Conservation (phyloP, 2,329 filamentous ascomycete genomes). For the Nectriaceae sp. region DNA sequence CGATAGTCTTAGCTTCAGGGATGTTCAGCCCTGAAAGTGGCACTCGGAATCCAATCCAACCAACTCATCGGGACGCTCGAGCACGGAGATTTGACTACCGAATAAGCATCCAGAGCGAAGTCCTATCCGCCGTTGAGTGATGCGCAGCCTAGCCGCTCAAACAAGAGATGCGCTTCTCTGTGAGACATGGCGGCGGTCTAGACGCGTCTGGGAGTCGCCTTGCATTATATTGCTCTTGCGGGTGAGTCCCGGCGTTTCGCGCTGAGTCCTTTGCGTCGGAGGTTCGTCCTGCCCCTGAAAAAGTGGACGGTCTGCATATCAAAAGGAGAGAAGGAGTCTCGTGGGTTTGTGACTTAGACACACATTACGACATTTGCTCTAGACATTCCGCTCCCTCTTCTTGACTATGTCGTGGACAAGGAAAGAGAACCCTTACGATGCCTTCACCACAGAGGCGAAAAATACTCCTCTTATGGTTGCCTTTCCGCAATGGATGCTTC, state of each 20-base stretch:
- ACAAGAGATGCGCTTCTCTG: constrained; percentile 5
- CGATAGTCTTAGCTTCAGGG: neutral
- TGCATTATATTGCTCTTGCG: too few relatives aligned
- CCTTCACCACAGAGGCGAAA: constrained; percentile 26
- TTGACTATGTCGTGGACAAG: constrained; percentile 29
- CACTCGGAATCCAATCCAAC: constrained; percentile 15
- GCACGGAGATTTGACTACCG: constrained; percentile 11
- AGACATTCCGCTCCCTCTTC: constrained; percentile 7
- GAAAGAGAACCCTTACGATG: constrained; percentile 24
- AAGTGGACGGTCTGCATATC: too few relatives aligned
- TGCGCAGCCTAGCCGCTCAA: too few relatives aligned
- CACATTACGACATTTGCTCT: too few relatives aligned
- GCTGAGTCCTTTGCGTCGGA: too few relatives aligned
- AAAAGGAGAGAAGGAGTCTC: too few relatives aligned
- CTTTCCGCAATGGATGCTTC: constrained; percentile 29
- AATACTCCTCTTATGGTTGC: constrained; percentile 16
- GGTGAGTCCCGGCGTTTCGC: too few relatives aligned
- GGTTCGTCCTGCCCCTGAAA: too few relatives aligned
- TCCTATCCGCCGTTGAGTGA: constrained; percentile 11
- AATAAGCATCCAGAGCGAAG: too few relatives aligned
- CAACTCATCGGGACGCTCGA: constrained; percentile 4
- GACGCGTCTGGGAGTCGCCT: too few relatives aligned
- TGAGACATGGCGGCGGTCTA: constrained; percentile 27
- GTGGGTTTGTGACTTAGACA: too few relatives aligned
- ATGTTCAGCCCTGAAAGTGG: constrained; percentile 22